phyloP scores from a whole-genome alignment of 768 basidiomycete genomes.

The Lyophyllum atratum region DNA sequence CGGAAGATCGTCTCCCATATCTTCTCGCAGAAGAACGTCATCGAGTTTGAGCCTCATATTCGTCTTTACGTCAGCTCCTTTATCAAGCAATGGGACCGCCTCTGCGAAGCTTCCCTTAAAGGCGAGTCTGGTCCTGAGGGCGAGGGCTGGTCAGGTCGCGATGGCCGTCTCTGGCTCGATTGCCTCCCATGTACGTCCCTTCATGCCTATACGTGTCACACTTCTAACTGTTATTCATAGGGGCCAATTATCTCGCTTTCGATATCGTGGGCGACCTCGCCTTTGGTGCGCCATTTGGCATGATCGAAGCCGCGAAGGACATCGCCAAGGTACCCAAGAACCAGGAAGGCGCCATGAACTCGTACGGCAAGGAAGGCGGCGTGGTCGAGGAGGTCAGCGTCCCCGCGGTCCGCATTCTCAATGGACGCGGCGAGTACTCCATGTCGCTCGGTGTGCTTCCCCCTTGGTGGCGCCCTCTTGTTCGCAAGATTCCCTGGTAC shows the following conservation, averaged over 20 bases:
- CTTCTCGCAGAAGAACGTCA: conserved; percentile 81
- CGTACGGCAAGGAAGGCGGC: conserved; percentile 46
- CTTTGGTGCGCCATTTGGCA: conserved; percentile 88
- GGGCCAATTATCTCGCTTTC: conserved; percentile 58
- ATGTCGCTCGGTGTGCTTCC: conserved; percentile 83
- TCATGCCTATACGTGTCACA: not conserved
- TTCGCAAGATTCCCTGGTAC: conserved; percentile 76
- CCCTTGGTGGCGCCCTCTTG: conserved; percentile 66
- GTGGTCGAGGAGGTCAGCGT: conserved; percentile 55
- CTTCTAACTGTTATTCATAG: conserved; percentile 23
- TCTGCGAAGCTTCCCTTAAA: conserved; percentile 57
- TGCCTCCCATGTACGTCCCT: conserved; percentile 66
- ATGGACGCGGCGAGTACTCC: conserved; percentile 85
- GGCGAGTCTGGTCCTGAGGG: conserved; percentile 60
- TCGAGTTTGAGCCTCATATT: conserved; percentile 85
- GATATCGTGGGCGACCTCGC: conserved; percentile 86
- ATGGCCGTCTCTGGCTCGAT: conserved; percentile 73
- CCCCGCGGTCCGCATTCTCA: conserved; percentile 84
- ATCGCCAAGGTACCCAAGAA: conserved; percentile 67
- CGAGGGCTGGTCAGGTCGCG: conserved; percentile 63
- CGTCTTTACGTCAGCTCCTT: conserved; percentile 58
- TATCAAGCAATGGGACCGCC: conserved; percentile 74
- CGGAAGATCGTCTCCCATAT: conserved; percentile 89
- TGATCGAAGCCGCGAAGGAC: conserved; percentile 77
- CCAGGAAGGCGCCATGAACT: conserved; percentile 54